Percentiles rank a stretch among this genome's conserved stretches.
These are phyloP conservation scores for Phoma sp. DNA, from an alignment of 2,329 filamentous ascomycete species.

Conservation along the genomic window DNA sequence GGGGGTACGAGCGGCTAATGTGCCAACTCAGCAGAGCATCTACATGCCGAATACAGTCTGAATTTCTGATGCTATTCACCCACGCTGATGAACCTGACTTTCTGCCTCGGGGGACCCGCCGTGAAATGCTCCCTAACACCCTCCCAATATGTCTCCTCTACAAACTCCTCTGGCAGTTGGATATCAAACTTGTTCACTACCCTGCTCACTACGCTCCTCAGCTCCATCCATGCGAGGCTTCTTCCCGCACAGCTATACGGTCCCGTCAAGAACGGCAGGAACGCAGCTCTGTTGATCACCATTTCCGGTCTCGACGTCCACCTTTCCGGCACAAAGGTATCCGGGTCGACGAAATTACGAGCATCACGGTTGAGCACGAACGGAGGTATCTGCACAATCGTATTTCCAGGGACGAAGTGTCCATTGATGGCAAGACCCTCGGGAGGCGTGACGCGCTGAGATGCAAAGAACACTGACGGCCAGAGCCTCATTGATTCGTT, in stretches of 20 bases:
- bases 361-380: conserved; percentile 28
- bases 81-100: conserved; percentile 21
- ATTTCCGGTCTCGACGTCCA: conserved; percentile 30
- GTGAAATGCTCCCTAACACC: conserved; percentile 35
- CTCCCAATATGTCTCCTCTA: conserved; percentile 22
- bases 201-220: conserved; percentile 65
- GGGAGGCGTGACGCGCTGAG: conserved; percentile 38
- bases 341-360: conserved; percentile 26
- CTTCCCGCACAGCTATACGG: conserved; percentile 74
- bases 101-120: conserved; percentile 26
- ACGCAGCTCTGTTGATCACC: conserved; percentile 56
- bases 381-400: conserved; percentile 29
- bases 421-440: conserved; percentile 34
- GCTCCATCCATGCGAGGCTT: conserved; percentile 67
- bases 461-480: conserved; percentile 33
- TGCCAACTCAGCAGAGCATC: too few relatives aligned
- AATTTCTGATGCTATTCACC: neutral
- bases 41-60: too few relatives aligned
- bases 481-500: conserved; percentile 37
- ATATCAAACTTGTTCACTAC: conserved; percentile 65
- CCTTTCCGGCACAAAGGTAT: conserved; percentile 35
- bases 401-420: conserved; percentile 36
- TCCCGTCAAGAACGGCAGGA: conserved; percentile 73
- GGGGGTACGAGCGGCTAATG: too few relatives aligned
- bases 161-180: conserved; percentile 26